Conservation (phyloP, 345 rosid genomes). For the Rhodamnia rubescens region DNA sequence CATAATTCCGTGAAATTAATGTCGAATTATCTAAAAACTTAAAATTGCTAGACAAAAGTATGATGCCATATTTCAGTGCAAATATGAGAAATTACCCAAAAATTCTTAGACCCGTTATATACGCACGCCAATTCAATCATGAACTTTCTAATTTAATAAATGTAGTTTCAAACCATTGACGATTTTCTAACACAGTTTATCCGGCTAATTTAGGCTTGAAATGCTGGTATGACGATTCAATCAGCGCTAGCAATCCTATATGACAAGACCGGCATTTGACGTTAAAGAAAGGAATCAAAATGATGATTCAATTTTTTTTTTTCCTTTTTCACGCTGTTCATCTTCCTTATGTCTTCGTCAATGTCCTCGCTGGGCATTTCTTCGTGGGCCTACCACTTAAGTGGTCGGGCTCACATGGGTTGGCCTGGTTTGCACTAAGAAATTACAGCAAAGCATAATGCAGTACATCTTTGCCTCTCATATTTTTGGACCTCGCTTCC, state of each 20-base stretch:
- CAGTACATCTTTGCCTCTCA: neutral
- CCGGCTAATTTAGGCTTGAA: rapidly evolving
- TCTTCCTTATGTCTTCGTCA: neutral
- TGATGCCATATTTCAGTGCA: too few relatives aligned
- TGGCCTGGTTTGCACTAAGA: neutral
- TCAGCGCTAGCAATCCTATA: rapidly evolving
- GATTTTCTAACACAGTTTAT: too few relatives aligned
- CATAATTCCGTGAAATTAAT: too few relatives aligned
- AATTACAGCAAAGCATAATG: neutral
- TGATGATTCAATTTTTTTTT: neutral
- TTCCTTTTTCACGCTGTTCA: neutral
- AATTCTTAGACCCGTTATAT: too few relatives aligned
- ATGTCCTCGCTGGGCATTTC: neutral
- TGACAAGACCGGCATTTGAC: too few relatives aligned
- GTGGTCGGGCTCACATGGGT: neutral
- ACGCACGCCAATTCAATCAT: too few relatives aligned
- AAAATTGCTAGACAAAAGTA: neutral
- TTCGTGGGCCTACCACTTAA: neutral
- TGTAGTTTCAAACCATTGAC: too few relatives aligned
- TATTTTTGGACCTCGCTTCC: neutral
- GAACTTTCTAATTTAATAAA: too few relatives aligned
- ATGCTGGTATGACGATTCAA: rapidly evolving
- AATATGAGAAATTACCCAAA: too few relatives aligned
- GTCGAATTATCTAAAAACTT: neutral
- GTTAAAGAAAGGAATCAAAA: neutral